A percentile compares a stretch with the other conserved stretches of the same genome.
Evolutionary conservation across 176 grass and related monocot genomes (phyloP).

Genomic region (Themeda triandra): DNA sequence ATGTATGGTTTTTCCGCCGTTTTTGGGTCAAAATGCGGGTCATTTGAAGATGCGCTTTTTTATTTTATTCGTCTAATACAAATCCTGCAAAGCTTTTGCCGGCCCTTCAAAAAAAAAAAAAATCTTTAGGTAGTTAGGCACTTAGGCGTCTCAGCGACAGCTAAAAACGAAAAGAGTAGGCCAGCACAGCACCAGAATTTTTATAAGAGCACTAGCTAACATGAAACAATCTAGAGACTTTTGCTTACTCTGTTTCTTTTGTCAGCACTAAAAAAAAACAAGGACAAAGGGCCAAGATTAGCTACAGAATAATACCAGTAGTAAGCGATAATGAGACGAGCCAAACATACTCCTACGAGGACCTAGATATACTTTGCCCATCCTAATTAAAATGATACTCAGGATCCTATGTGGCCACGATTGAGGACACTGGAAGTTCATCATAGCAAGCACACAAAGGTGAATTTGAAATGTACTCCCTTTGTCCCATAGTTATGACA

Average conservation of each 20-base stretch:
- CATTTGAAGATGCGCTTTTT: too few species aligned
- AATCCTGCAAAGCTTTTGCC: too few species aligned
- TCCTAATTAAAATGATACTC: neutral
- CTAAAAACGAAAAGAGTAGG: constrained; percentile 7
- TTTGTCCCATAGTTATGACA: too few species aligned
- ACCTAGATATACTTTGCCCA: neutral
- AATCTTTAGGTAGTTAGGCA: too few species aligned
- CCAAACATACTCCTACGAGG: constrained; percentile 14
- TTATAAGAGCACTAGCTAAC: neutral
- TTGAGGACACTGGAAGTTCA: neutral
- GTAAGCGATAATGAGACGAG: neutral
- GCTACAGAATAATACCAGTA: neutral
- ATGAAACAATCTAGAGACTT: neutral
- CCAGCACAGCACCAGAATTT: neutral
- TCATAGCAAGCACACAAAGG: too few species aligned
- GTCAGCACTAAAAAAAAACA: constrained; percentile 10
- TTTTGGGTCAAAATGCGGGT: too few species aligned
- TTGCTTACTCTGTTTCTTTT: neutral
- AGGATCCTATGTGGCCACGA: neutral
- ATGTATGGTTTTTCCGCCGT: too few species aligned
- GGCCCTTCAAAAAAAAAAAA: too few species aligned
- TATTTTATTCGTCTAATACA: too few species aligned
- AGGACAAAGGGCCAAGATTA: neutral
- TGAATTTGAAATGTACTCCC: too few species aligned
- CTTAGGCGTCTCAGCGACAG: too few species aligned